Base-by-base conservation (phyloP, 371 early-diverging fungal species). In the Mortierella sp. region DNA sequence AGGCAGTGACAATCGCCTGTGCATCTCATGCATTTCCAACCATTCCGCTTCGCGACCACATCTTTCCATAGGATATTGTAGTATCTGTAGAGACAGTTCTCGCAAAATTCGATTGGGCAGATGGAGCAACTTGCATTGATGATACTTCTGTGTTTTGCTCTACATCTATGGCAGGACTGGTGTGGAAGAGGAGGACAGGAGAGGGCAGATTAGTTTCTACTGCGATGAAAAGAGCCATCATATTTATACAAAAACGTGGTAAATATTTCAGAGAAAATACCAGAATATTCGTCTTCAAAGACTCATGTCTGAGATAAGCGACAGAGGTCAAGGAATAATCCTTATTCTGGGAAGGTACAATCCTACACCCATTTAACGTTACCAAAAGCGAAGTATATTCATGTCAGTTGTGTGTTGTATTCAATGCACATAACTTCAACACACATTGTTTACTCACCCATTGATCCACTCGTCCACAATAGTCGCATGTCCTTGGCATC, bases 11-110 rank as follows among this genome's bases (percentile, higher is more conserved):
- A 72, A 7, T n/a, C n/a, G 2, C 34, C 43, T 22, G 34, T 60
- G 51, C 78, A 77, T 13, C 55, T 9, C 7, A 53, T 62, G 47
- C 78, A 77, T 15, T 13, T 31, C 78, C 78, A 77, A 8, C 26
- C 55, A 5, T 23, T 35, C 15, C 34, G 56, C 13, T 35, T 37
- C 3, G 28, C n/a, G 7, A 9, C 78, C 7, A 72, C 37, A 23
- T 72, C 58, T 2, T 19, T 51, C 78, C 78, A 77, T 6, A 49
- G 49, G 28, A 51, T 31, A n/a, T 66, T 32, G 43, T 68, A 29
- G 22, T 65, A n/a, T 34, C 31, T 31, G 28, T 47, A 68, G 15
- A 77, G 64, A 51, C 78, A 77, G 2, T 17, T 2, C 34, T 77
- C 78, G 42, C 78, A 77, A 28, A 56, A 72, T 0, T 23, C n/a